A percentile compares a stretch with the other conserved stretches of the same genome.
Evolutionary conservation across 2,329 filamentous ascomycete species (phyloP).

Genomic region (Venturia nashicola): DNA sequence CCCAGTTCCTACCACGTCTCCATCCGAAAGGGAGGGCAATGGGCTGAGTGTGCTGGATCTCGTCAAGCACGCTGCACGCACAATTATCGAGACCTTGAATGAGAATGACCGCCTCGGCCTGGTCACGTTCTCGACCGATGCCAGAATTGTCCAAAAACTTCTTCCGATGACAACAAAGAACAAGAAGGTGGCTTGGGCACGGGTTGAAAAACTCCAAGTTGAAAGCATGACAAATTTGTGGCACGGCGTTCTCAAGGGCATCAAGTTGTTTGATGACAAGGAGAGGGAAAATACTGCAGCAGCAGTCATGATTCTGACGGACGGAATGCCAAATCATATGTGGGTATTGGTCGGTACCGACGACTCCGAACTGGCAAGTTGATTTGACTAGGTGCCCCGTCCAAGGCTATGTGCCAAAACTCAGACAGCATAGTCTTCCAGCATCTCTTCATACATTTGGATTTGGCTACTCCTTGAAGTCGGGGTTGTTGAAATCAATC

Average conservation of each 20-base stretch:
- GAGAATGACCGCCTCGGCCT: constrained; percentile 45
- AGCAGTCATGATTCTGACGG: constrained; percentile 31
- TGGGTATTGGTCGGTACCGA: neutral
- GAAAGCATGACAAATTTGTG: constrained; percentile 42
- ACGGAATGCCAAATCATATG: constrained; percentile 44
- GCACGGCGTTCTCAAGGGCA: constrained; percentile 39
- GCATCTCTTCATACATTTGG: constrained; percentile 37
- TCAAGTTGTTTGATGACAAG: constrained; percentile 33
- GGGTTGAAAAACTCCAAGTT: constrained; percentile 32
- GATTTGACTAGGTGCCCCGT: constrained; percentile 24
- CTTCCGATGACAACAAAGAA: constrained; percentile 34
- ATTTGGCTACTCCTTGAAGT: constrained; percentile 38
- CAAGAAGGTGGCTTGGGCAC: constrained; percentile 31
- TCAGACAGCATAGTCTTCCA: constrained; percentile 21
- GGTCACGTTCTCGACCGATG: constrained; percentile 38
- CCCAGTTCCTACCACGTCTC: constrained; percentile 28
- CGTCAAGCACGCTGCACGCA: constrained; percentile 46
- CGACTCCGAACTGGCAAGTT: neutral
- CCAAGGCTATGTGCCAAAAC: constrained; percentile 42
- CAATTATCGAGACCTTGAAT: constrained; percentile 44
- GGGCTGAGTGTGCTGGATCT: constrained; percentile 47
- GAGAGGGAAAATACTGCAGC: constrained; percentile 19
- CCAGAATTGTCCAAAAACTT: constrained; percentile 34
- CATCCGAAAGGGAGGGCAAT: constrained; percentile 28
- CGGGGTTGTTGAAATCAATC: constrained; percentile 47